Evolutionary conservation across 1,139 yeast species (phyloP), one percentile per base, ranked within the genome.

Genomic region (Geotrichum cucujoidarum): DNA sequence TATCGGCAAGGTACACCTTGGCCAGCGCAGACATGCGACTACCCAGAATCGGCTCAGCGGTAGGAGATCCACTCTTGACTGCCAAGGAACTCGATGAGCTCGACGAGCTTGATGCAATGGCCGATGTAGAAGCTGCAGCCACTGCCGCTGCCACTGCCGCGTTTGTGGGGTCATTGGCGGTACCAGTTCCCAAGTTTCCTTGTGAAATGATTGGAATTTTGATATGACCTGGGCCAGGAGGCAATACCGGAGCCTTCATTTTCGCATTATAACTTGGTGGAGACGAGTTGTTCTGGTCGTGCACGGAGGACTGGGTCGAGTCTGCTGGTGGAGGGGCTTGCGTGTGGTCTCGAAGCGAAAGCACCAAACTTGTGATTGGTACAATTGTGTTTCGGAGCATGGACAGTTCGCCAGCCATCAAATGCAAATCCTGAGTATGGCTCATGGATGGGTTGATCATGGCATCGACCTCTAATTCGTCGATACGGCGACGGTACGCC

Each of bases 381-480:
- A 68, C 61, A 11, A 76, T 68, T 1, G 73, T 64, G 46, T 73
- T 66, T 46, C 74, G 63, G 48, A 77, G 59, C 48, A 71, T 64
- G 1, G 77, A 66, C 37, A 77, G 61, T 52, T 77, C 82, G 33
- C 76, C 75, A 22, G 72, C 68, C 69, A 77, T 71, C 38, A 76
- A 57, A 57, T 77, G 81, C 42, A 77, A 57, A 25, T 75, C 75
- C 43, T 74, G 71, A 0, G 81, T 76, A 51, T 75, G 78, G 11
- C 65, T 62, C 54, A 77, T 64, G 31, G 73, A 72, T 0, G 82
- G 81, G 41, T 67, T 69, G 11, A 69, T 64, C 42, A 77, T 60
- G 2, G 77, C 75, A 42, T 75, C 77, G n/a, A 70, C 50, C 54
- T 77, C 80, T 21, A 76, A 68, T 47, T 73, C 77, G 47, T 69